These are phyloP conservation scores for Naumovozyma baii DNA, from an alignment of 805 yeast genomes.

Conservation along the genomic window DNA sequence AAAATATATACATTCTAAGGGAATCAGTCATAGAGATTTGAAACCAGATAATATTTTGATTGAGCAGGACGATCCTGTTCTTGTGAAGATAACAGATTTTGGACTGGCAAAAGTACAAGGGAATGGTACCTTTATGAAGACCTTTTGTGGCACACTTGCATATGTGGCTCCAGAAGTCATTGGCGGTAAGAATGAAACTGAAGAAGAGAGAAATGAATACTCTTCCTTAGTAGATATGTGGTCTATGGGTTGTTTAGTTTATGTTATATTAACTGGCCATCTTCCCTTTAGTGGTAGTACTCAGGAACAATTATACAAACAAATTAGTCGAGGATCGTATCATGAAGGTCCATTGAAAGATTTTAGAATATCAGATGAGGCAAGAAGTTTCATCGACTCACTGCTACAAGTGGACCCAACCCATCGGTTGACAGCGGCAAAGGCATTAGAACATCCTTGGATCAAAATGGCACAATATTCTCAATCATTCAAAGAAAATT, in stretches of 20 bases:
- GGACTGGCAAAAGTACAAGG: slow-evolving; percentile 90
- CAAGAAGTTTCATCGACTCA: slow-evolving; percentile 59
- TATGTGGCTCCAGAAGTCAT: slow-evolving; percentile 94
- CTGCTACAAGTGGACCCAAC: slow-evolving; percentile 72
- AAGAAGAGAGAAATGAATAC: slow-evolving; percentile 36
- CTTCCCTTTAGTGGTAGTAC: slow-evolving; percentile 91
- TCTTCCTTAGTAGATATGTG: slow-evolving; percentile 92
- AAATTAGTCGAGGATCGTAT: slow-evolving; percentile 68
- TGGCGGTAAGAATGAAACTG: slow-evolving; percentile 27
- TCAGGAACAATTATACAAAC: slow-evolving; percentile 72
- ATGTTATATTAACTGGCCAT: slow-evolving; percentile 86
- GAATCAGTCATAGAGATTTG: slow-evolving; percentile 91
- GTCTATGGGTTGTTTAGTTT: slow-evolving; percentile 92
- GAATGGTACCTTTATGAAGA: slow-evolving; percentile 77
- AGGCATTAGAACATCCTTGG: slow-evolving; percentile 81
- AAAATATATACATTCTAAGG: slow-evolving; percentile 75
- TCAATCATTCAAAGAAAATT: background rate
- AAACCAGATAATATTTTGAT: slow-evolving; percentile 94
- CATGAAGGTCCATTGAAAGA: slow-evolving; percentile 67
- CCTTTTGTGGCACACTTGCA: slow-evolving; percentile 95
- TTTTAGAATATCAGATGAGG: slow-evolving; percentile 55
- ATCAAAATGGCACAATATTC: slow-evolving; percentile 28
- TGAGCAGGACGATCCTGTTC: slow-evolving; percentile 81
- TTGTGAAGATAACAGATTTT: slow-evolving; percentile 90
- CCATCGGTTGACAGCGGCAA: slow-evolving; percentile 59